Evolutionary conservation across 768 basidiomycete genomes (phyloP), one percentile per base, ranked within the genome.

Genomic region (Astraeus odoratus): DNA sequence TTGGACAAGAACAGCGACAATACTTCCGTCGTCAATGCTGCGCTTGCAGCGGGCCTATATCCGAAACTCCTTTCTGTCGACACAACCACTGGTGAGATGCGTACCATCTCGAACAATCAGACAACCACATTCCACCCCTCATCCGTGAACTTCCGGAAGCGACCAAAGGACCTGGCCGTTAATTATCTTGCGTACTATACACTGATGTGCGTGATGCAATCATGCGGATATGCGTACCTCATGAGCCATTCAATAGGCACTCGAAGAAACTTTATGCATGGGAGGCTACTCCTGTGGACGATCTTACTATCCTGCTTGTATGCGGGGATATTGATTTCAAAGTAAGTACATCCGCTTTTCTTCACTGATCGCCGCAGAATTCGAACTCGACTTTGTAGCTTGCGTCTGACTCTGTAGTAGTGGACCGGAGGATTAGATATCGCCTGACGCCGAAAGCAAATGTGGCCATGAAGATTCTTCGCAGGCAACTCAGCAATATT

Each of bases 291-390:
- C 88, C 92, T 5, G 78, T 88, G 7, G 88, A 96, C 51, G 89
- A 95, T 53, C 63, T 87, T 22, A 78, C 89, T 4, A 61, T 98
- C 42, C 57, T 90, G 22, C 69, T 97, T 15, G 67, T 97, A 1
- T 97, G 93, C 48, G 95, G 95, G 8, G 95, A 97, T 50, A 70
- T 76, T 19, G 95, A 97, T 46, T 84, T 88, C 69, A 93, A 86
- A 77, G 91, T 81, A 60, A 44, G 71, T 50, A 15, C 10, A 24
- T 23, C 39, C 13, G 34, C 18, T 37, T 24, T 39, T 47, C 9
- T 16, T 22, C 10, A 24, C 19, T 30, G 18, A 37, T 18, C 31
- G n/a, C 12, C 13, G 25, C 36, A 43, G 12, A 35, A 47, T 34
- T 57, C 25, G 27, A 18, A 35, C 30, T 27, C 22, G 6, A 43